phyloP scores from a whole-genome alignment of 345 rosid species.

The Mallotus nudiflorus region DNA sequence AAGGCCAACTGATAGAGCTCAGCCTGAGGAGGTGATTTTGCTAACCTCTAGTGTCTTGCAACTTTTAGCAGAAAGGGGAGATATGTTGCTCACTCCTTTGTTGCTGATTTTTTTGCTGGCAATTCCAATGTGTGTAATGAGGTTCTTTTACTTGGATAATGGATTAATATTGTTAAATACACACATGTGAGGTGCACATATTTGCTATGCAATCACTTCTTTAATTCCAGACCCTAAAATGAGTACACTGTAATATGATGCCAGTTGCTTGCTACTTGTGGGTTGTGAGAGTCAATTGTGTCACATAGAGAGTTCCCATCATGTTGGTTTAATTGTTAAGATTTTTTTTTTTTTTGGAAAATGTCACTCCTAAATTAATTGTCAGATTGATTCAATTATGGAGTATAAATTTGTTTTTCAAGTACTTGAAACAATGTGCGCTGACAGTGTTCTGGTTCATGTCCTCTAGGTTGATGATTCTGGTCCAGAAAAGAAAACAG shows the following conservation, averaged over 20 bases:
- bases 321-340: neutral
- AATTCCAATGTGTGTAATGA: neutral
- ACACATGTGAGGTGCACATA: no score
- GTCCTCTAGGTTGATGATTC: constrained; percentile 55
- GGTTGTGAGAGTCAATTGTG: neutral
- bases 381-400: neutral
- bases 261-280: neutral
- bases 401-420: no score
- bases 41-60: constrained; percentile 3
- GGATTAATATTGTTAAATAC: no score
- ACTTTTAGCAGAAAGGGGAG: neutral
- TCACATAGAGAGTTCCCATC: neutral
- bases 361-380: neutral
- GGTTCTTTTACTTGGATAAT: neutral
- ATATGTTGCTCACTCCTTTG: neutral
- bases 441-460: neutral
- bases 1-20: constrained; percentile 52
- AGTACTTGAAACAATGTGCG: neutral
- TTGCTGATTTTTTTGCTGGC: no score
- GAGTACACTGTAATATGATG: neutral
- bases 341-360: no score
- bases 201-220: neutral
- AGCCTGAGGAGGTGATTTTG: constrained; percentile 73
- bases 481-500: constrained; percentile 65
- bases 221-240: no score